A percentile compares a stretch with the other conserved stretches of the same genome.
Evolutionary conservation across 176 grass and related monocot genomes (phyloP).

Genomic region (Metroxylon sagu): DNA sequence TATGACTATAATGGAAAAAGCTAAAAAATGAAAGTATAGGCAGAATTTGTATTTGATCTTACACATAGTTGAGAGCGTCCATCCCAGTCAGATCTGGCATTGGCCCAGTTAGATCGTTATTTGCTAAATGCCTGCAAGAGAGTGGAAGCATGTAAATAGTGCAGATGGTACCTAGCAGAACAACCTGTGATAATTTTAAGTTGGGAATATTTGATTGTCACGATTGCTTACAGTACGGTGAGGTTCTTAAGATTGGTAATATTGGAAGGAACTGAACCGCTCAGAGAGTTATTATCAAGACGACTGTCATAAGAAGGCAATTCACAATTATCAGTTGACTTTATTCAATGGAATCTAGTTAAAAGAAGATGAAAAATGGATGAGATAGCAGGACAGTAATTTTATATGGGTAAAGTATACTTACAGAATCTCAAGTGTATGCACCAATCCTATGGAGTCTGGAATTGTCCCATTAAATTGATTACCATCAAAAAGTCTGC

Average conservation of each 20-base stretch:
- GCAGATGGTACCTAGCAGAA: neutral
- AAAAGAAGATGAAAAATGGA: neutral
- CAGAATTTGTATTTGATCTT: conserved; percentile 10
- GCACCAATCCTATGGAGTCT: conserved; percentile 22
- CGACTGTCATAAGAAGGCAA: conserved; percentile 30
- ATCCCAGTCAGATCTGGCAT: conserved; percentile 52
- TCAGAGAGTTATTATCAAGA: conserved; percentile 46
- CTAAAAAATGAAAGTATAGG: conserved; percentile 4
- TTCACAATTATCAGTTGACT: conserved; percentile 14
- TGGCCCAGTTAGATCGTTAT: conserved; percentile 44
- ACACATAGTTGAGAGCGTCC: conserved; percentile 43
- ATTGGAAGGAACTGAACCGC: conserved; percentile 26
- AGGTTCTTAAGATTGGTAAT: conserved; percentile 41
- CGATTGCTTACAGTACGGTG: conserved; percentile 47
- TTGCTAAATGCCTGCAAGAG: conserved; percentile 54
- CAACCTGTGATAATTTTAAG: neutral
- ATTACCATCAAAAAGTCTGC: conserved; percentile 44
- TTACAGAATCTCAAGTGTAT: conserved; percentile 28
- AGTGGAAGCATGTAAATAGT: conserved; percentile 12
- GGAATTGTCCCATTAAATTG: conserved; percentile 35
- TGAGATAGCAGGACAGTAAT: too few relatives aligned
- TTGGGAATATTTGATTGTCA: neutral
- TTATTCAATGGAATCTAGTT: conserved; percentile 11
- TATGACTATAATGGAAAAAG: neutral
- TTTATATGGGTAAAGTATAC: conserved; percentile 3